phyloP scores from a whole-genome alignment of 352 stramenopile genomes.

The Phytophthora quininea region DNA sequence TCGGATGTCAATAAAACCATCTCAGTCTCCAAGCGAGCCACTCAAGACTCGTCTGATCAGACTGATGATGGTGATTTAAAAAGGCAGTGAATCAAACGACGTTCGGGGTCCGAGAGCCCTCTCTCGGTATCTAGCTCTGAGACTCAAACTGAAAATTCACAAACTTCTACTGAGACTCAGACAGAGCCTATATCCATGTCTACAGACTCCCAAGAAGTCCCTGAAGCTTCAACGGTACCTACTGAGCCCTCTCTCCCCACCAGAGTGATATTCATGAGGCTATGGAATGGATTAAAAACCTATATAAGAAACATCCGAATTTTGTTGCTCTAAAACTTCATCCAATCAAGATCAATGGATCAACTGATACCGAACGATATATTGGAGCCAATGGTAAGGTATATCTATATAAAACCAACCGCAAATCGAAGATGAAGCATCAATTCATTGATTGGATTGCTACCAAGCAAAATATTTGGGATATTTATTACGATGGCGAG shows the following conservation, averaged over 20 bases:
- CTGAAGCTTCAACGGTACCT: not conserved
- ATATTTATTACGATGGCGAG: not conserved
- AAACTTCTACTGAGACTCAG: no score
- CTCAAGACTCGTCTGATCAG: not conserved
- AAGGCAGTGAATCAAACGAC: not conserved
- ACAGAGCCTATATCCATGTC: not conserved
- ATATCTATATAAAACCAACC: not conserved
- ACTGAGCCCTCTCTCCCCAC: not conserved
- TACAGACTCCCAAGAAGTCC: not conserved
- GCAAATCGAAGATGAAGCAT: not conserved
- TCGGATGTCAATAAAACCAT: not conserved
- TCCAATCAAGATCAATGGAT: not conserved
- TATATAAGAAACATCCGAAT: conserved; percentile 1
- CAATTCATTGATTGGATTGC: conserved; percentile 1
- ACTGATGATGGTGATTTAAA: not conserved
- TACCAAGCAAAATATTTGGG: not conserved
- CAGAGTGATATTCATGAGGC: not conserved
- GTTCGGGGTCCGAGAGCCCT: no score
- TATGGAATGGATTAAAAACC: not conserved
- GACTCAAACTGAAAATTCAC: no score
- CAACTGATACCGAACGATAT: not conserved
- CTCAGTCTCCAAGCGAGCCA: not conserved
- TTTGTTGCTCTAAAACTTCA: not conserved
- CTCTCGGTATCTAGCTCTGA: no score
- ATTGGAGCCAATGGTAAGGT: not conserved